A percentile compares a stretch with the other conserved stretches of the same genome.
These are phyloP conservation scores for Metschnikowia gelsemii DNA, from an alignment of 805 yeast genomes.

Conservation along the genomic window DNA sequence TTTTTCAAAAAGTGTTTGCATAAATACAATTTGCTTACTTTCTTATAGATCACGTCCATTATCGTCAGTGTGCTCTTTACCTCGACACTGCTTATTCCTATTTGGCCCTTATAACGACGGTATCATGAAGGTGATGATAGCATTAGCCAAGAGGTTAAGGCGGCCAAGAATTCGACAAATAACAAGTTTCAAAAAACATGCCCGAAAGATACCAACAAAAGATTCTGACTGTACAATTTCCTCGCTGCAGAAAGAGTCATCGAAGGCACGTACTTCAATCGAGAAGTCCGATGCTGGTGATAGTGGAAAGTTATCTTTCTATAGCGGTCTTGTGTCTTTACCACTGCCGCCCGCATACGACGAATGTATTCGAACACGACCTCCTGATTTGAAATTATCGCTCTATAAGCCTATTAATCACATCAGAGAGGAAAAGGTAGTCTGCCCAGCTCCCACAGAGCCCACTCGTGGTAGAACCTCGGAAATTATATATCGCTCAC, in stretches of 20 bases:
- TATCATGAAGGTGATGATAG: conserved; percentile 8
- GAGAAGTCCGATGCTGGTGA: not conserved
- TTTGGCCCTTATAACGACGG: not conserved
- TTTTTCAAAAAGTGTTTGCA: not conserved
- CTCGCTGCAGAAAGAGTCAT: not conserved
- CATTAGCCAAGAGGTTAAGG: conserved; percentile 4
- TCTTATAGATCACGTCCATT: not conserved
- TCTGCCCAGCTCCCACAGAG: not conserved
- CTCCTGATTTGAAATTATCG: not conserved
- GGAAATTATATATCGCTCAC: conserved; percentile 16
- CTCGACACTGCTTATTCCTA: not conserved
- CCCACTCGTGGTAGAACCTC: conserved; percentile 15
- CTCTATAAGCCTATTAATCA: not conserved
- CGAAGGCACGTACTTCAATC: not conserved
- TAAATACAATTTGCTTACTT: not conserved
- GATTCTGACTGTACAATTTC: not conserved
- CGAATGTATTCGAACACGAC: conserved; percentile 10
- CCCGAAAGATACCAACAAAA: not conserved
- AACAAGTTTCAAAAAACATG: not conserved
- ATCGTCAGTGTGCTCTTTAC: not conserved
- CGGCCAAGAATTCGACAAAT: not conserved
- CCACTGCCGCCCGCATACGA: conserved; percentile 15
- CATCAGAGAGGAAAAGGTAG: not conserved
- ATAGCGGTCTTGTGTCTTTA: not conserved
- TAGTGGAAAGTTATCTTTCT: not conserved